Evolutionary conservation across 169 alveolate genomes (phyloP).

Genomic region (Ichthyophthirius multifiliis): DNA sequence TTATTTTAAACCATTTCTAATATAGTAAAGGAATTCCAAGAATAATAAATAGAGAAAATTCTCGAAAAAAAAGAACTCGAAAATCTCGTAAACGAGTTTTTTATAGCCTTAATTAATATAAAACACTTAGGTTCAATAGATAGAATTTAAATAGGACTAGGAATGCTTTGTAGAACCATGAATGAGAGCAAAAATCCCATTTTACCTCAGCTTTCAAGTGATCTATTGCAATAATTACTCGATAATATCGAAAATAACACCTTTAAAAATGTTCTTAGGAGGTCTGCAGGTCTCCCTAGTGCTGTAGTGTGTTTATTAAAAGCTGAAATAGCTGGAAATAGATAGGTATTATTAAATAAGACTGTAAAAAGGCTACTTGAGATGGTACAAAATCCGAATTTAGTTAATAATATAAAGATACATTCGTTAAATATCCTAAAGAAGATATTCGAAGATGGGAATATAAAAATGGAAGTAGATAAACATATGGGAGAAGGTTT

Average conservation of each 20-base stretch:
- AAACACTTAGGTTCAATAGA: constrained; percentile 39
- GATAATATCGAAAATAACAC: constrained; percentile 27
- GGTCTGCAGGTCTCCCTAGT: constrained; percentile 38
- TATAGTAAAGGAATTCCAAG: background rate
- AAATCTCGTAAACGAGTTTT: constrained; percentile 11
- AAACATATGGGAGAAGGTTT: constrained; percentile 15
- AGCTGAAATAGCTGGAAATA: background rate
- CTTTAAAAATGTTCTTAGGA: constrained; percentile 22
- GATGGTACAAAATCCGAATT: background rate
- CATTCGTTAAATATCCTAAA: constrained; percentile 31
- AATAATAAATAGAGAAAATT: background rate
- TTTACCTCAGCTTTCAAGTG: constrained; percentile 24
- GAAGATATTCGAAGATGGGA: constrained; percentile 24
- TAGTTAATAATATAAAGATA: background rate
- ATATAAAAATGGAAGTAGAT: constrained; percentile 10
- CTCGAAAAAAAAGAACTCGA: constrained; percentile 10
- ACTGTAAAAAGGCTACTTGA: background rate
- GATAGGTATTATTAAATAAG: background rate
- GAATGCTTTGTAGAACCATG: constrained; percentile 26
- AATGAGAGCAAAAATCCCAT: constrained; percentile 5
- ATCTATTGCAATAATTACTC: constrained; percentile 14
- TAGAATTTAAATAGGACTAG: constrained; percentile 32
- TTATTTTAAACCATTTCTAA: constrained; percentile 26
- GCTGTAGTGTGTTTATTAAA: constrained; percentile 20
- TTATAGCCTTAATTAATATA: constrained; percentile 29